A percentile compares a stretch with the other conserved stretches of the same genome.
Evolutionary conservation across 2,329 filamentous ascomycete species (phyloP).

Genomic region (Didymella sp.): DNA sequence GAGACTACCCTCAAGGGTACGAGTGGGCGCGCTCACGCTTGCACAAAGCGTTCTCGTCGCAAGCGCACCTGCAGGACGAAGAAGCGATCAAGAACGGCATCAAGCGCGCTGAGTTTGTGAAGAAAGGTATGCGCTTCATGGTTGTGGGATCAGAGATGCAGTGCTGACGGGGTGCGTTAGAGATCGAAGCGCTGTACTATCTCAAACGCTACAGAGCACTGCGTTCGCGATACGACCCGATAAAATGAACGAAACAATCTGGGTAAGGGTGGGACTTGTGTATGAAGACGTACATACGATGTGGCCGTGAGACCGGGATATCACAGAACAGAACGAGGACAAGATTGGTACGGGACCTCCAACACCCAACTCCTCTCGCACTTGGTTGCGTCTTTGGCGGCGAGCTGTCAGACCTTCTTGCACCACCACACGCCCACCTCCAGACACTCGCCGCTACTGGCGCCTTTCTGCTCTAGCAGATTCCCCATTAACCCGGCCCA

Average conservation of each 20-base stretch:
- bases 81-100: constrained; percentile 78
- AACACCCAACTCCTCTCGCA: neutral
- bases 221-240: constrained; percentile 74
- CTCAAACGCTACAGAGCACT: constrained; percentile 88
- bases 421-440: constrained; percentile 72
- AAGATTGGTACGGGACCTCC: neutral
- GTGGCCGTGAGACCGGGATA: constrained; percentile 21
- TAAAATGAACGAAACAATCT: neutral
- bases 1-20: constrained; percentile 86
- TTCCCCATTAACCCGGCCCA: constrained; percentile 85
- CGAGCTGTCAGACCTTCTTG: constrained; percentile 56
- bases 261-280: neutral
- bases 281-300: neutral
- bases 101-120: constrained; percentile 82
- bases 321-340: constrained; percentile 9
- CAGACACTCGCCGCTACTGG: constrained; percentile 83
- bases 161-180: too few species aligned
- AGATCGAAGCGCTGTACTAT: constrained; percentile 65
- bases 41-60: constrained; percentile 83
- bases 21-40: constrained; percentile 80
- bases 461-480: constrained; percentile 78
- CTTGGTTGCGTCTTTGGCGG: neutral
- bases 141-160: too few species aligned
- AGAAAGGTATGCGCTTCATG: constrained; percentile 70
- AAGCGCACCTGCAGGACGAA: constrained; percentile 73